Base-by-base conservation (phyloP, 2,329 filamentous ascomycete genomes). In the Colletotrichum sp. region DNA sequence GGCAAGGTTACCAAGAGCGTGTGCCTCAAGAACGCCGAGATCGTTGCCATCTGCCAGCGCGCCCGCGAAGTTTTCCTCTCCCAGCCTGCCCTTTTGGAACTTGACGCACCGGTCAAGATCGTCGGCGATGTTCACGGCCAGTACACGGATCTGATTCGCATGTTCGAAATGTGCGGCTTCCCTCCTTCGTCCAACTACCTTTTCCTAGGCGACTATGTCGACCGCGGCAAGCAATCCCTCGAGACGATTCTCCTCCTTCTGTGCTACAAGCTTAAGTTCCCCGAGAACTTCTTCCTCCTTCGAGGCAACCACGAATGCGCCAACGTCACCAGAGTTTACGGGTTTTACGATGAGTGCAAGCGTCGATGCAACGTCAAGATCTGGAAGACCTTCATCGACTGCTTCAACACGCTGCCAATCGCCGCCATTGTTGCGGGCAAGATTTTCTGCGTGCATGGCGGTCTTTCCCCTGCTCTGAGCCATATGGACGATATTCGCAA, bases 401-500 rank as follows among this genome's bases (percentile, higher is more conserved):
- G 95, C 30, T 99, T 99, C 89, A 99, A 99, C 84, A 96, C 94
- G 57, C 90, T 99, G 60, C 96, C 96, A 0, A 98, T 99, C 81
- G 96, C 96, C 58, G 93, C 96, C n/a, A 98, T 98, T 81, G 96
- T 99, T 48, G 96, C 96, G 4, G 95, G 95, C 79, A 99, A 99
- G 88, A 99, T 99, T 74, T 99, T 98, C 84, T 98, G 96, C 82
- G 96, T 99, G 18, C 97, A 99, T 82, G 97, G 97, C 67, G 97
- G 97, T 16, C 88, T 99, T 26, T 98, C 96, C 15, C 97, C 97
- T 2, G 96, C 95, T 64, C 90, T 99, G 66, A 93, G 94, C 71
- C 96, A 99, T 81, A 99, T 99, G 97, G 97, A 99, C 81, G 96
- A 99, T 83, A 99, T 99, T 80, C 93, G 97, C 79, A 94, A 98